Evolutionary conservation across 2,329 filamentous ascomycete genomes (phyloP).

Genomic region (Monilinia aucupariae): DNA sequence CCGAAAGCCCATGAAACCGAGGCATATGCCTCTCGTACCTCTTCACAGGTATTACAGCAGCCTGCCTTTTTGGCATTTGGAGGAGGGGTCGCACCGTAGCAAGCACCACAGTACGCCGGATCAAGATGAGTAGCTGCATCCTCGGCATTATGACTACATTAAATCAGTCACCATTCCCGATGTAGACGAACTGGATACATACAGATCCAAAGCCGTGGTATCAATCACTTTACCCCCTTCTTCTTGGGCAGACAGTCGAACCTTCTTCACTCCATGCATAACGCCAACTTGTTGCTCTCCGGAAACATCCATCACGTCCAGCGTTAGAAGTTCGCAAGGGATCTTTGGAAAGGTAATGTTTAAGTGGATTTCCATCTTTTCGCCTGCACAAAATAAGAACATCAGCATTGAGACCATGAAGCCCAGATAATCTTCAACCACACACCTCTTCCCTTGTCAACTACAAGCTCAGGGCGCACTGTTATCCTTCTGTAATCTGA

Average conservation of each 20-base stretch:
- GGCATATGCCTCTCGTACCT: slow-evolving; percentile 93
- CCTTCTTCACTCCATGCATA: slow-evolving; percentile 86
- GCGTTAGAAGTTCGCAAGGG: slow-evolving; percentile 89
- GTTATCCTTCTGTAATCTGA: slow-evolving; percentile 79
- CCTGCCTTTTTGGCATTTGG: slow-evolving; percentile 67
- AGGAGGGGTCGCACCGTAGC: slow-evolving; percentile 79
- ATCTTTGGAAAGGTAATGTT: slow-evolving; percentile 94
- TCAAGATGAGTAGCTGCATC: slow-evolving; percentile 73
- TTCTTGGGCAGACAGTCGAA: slow-evolving; percentile 65
- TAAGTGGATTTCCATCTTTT: slow-evolving; percentile 98
- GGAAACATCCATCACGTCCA: slow-evolving; percentile 98
- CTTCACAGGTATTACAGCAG: slow-evolving; percentile 95
- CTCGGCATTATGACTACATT: slow-evolving; percentile 55
- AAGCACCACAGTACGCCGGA: slow-evolving; percentile 87
- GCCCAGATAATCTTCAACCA: background rate
- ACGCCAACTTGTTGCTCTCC: slow-evolving; percentile 95
- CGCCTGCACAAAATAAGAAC: slow-evolving; percentile 49
- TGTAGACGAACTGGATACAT: slow-evolving; percentile 29
- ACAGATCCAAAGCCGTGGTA: slow-evolving; percentile 62
- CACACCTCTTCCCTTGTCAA: slow-evolving; percentile 89
- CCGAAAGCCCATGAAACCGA: slow-evolving; percentile 89
- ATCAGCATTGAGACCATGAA: background rate
- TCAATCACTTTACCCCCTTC: slow-evolving; percentile 77
- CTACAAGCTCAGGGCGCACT: slow-evolving; percentile 86
- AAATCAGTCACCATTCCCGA: slow-evolving; percentile 16